These are phyloP conservation scores for Barnettozyma pratensis DNA, from an alignment of 805 yeast genomes.

Conservation along the genomic window DNA sequence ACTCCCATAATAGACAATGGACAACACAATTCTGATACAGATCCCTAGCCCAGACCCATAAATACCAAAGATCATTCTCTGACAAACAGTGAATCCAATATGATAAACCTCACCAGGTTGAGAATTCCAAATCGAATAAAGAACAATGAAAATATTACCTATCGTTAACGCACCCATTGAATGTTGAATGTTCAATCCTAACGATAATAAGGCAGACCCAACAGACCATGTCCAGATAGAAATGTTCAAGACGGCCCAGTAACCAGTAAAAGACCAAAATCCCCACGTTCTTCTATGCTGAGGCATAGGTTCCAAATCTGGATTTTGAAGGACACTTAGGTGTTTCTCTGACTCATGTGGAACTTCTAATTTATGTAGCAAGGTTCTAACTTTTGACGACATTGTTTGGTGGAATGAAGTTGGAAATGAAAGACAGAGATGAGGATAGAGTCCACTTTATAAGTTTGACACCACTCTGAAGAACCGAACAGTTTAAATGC, in stretches of 20 bases:
- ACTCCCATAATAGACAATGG: constrained; percentile 38
- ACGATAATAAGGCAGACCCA: constrained; percentile 33
- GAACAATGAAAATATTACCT: constrained; percentile 33
- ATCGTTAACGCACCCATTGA: constrained; percentile 37
- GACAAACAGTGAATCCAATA: constrained; percentile 33
- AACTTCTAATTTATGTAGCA: constrained; percentile 17
- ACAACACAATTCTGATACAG: constrained; percentile 33
- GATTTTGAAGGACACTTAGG: constrained; percentile 25
- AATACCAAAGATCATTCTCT: constrained; percentile 35
- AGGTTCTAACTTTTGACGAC: too few species aligned
- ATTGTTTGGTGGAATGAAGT: too few species aligned
- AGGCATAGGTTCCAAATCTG: constrained; percentile 37
- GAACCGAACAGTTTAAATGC: too few species aligned
- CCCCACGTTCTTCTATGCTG: constrained; percentile 35
- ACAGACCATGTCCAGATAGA: constrained; percentile 34
- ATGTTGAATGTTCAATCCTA: constrained; percentile 35
- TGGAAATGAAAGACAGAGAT: too few species aligned
- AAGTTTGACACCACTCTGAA: too few species aligned
- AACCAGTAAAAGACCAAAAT: constrained; percentile 27
- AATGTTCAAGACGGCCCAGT: constrained; percentile 32
- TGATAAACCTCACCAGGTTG: constrained; percentile 37
- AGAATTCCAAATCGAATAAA: constrained; percentile 32
- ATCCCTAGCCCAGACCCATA: constrained; percentile 37
- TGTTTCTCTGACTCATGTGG: constrained; percentile 20
- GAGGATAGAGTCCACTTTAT: too few species aligned